phyloP scores from a whole-genome alignment of 1,284 basidiomycete genomes.

The Uromyces viciae-fabae region DNA sequence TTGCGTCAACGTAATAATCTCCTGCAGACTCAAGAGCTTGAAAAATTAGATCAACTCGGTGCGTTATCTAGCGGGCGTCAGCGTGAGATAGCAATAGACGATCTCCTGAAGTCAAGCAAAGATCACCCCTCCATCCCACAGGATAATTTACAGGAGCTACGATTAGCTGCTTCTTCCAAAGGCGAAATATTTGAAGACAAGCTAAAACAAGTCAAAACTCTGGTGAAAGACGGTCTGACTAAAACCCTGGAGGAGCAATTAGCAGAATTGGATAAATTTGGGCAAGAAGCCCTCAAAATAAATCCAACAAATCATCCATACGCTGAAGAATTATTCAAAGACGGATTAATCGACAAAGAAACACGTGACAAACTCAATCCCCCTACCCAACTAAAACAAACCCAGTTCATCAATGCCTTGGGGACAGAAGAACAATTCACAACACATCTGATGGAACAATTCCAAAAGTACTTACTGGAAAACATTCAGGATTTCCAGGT shows the following conservation, averaged over 20 bases:
- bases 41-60: neutral
- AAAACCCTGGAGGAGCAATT: too few species aligned
- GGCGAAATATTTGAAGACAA: neutral
- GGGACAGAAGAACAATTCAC: slow-evolving; percentile 6
- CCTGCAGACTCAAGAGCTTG: neutral
- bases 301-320: neutral
- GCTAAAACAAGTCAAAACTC: too few species aligned
- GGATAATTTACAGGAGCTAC: too few species aligned
- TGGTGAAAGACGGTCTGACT: too few species aligned
- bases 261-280: neutral
- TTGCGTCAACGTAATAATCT: too few species aligned
- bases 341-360: neutral
- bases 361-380: neutral
- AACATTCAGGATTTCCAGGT: neutral
- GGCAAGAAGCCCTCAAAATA: neutral
- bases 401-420: neutral
- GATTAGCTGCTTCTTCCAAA: too few species aligned
- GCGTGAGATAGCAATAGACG: neutral
- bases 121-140: too few species aligned
- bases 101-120: neutral
- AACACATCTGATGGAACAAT: neutral
- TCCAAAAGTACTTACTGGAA: neutral
- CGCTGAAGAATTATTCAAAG: neutral
- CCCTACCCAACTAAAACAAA: neutral
- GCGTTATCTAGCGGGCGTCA: neutral